Evolutionary conservation across 2,329 filamentous ascomycete genomes (phyloP).

Genomic region (Botryotinia calthae): DNA sequence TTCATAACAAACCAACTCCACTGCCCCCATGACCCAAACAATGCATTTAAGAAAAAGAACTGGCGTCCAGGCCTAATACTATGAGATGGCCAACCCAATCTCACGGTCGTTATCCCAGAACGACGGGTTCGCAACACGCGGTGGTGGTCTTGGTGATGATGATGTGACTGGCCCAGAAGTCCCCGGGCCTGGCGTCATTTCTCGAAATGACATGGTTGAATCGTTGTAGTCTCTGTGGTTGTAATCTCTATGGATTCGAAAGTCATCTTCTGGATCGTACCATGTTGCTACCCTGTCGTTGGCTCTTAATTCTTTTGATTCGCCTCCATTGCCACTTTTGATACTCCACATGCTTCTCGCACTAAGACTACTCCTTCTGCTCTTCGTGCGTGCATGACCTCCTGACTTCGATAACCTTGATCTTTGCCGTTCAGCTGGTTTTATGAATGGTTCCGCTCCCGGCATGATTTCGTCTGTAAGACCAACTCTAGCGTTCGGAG

Average conservation of each 20-base stretch:
- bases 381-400: slow-evolving; percentile 35
- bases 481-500: slow-evolving; percentile 60
- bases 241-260: slow-evolving; percentile 22
- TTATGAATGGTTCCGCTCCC: slow-evolving; percentile 58
- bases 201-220: slow-evolving; percentile 25
- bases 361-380: slow-evolving; percentile 36
- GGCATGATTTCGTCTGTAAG: slow-evolving; percentile 61
- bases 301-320: slow-evolving; percentile 23
- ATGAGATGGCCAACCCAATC: slow-evolving; percentile 20
- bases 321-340: slow-evolving; percentile 24
- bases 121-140: not conserved
- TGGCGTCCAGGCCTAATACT: slow-evolving; percentile 13
- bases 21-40: not conserved
- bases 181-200: not conserved
- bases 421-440: slow-evolving; percentile 51
- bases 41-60: slow-evolving; percentile 8
- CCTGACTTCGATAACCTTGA: slow-evolving; percentile 52
- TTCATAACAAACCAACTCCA: slow-evolving; percentile 18
- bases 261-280: slow-evolving; percentile 33
- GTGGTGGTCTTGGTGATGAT: slow-evolving; percentile 15
- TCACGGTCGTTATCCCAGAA: slow-evolving; percentile 17
- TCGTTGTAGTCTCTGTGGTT: slow-evolving; percentile 25
- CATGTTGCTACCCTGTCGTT: slow-evolving; percentile 29
- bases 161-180: not conserved
- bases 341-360: slow-evolving; percentile 34